Conservation (phyloP, 345 rosid genomes). For the Trapa incisa region DNA sequence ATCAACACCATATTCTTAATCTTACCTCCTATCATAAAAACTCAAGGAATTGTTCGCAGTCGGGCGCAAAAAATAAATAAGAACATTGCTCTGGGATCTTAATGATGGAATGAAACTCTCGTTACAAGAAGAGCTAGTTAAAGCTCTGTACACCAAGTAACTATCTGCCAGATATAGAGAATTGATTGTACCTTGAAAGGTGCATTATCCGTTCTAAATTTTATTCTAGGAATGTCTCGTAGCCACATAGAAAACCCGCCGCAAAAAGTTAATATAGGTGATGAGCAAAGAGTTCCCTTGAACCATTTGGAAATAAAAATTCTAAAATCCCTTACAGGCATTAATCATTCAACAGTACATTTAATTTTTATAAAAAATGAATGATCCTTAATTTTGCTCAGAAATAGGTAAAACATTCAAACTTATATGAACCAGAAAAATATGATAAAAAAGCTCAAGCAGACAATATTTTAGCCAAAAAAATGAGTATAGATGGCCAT, state of each 20-base stretch:
- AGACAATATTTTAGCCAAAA: not conserved
- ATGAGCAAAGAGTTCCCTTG: not conserved
- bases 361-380: not conserved
- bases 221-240: constrained; percentile 74
- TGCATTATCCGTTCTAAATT: constrained; percentile 85
- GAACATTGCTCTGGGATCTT: not conserved
- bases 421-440: too few species aligned
- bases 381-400: not conserved
- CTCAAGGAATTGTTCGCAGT: not conserved
- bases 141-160: not conserved
- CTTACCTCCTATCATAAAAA: not conserved
- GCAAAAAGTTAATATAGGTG: constrained; percentile 9
- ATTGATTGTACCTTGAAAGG: constrained; percentile 59
- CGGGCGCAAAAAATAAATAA: too few species aligned
- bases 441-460: not conserved
- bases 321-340: not conserved
- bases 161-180: constrained; percentile 4
- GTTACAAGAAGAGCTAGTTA: not conserved
- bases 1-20: not conserved
- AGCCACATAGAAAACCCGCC: constrained; percentile 96
- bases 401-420: too few species aligned
- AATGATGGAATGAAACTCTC: not conserved
- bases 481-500: too few species aligned
- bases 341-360: not conserved
- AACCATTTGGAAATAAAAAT: not conserved